Conservation (phyloP, 2,329 filamentous ascomycete species). For the Bisporella sp. region DNA sequence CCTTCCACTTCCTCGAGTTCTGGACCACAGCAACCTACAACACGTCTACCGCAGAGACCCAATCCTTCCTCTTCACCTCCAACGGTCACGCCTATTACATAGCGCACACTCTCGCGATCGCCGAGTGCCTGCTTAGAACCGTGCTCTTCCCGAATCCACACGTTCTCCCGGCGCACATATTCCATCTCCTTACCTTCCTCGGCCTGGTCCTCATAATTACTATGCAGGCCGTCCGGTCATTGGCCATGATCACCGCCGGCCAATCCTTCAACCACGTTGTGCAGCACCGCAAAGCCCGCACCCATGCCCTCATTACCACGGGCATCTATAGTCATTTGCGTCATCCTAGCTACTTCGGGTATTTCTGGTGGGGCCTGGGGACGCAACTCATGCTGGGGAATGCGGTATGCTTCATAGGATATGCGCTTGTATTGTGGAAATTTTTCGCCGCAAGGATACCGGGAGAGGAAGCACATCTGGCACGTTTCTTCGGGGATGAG, state of each 20-base stretch:
- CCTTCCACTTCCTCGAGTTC: constrained; percentile 97
- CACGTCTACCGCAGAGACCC: constrained; percentile 61
- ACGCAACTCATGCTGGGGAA: constrained; percentile 91
- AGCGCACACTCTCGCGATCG: constrained; percentile 68
- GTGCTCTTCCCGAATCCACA: constrained; percentile 41
- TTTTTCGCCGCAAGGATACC: constrained; percentile 73
- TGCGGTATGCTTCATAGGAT: constrained; percentile 66
- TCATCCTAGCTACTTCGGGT: constrained; percentile 94
- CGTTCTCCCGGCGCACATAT: constrained; percentile 20
- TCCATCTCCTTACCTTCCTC: constrained; percentile 34
- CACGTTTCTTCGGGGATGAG: constrained; percentile 77
- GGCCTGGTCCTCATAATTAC: constrained; percentile 58
- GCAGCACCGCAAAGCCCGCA: constrained; percentile 58
- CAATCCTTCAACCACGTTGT: constrained; percentile 88
- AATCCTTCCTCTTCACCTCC: constrained; percentile 73
- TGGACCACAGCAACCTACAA: constrained; percentile 84
- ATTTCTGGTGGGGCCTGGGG: constrained; percentile 97
- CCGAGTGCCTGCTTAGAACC: constrained; percentile 62
- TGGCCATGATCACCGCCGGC: constrained; percentile 84
- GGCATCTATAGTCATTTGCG: constrained; percentile 72
- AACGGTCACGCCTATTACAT: constrained; percentile 83
- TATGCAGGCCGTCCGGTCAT: constrained; percentile 70
- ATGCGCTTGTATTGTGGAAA: constrained; percentile 69
- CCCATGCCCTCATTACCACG: constrained; percentile 73
- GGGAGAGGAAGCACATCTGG: constrained; percentile 73